Conservation (phyloP, 768 basidiomycete species). For the Dictyophora rubrovolvata region DNA sequence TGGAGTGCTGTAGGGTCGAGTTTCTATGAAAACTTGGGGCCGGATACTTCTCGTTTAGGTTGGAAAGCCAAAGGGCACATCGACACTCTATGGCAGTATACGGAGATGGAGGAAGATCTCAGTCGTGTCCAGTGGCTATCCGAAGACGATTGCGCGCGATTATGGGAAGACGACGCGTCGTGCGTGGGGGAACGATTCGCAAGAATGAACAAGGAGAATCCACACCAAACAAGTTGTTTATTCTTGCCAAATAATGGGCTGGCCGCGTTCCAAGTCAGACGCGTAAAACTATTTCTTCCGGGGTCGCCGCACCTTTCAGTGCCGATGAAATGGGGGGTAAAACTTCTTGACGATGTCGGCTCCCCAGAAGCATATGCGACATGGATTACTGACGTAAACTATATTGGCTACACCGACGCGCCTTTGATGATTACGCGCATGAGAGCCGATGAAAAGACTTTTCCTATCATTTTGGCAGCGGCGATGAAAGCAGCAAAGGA, state of each 20-base stretch:
- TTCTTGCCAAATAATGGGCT: constrained; percentile 39
- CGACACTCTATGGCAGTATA: constrained; percentile 30
- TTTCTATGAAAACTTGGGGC: constrained; percentile 37
- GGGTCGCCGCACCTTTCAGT: not conserved
- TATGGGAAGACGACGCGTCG: constrained; percentile 33
- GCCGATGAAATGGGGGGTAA: constrained; percentile 22
- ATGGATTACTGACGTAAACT: constrained; percentile 33
- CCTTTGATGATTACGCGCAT: constrained; percentile 38
- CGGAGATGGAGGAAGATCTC: not conserved
- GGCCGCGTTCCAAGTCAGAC: constrained; percentile 25
- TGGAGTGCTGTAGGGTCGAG: constrained; percentile 42
- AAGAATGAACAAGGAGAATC: constrained; percentile 15
- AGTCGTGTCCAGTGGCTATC: constrained; percentile 22
- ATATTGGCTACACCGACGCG: constrained; percentile 16
- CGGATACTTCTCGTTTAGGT: constrained; percentile 25
- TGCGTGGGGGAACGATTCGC: constrained; percentile 22
- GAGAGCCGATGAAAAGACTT: constrained; percentile 20
- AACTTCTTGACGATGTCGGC: constrained; percentile 6
- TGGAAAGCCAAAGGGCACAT: constrained; percentile 33
- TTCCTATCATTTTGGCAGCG: constrained; percentile 26
- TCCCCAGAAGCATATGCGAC: constrained; percentile 24
- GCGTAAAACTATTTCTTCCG: constrained; percentile 9
- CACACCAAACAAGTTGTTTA: constrained; percentile 5
- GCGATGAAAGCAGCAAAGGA: constrained; percentile 27
- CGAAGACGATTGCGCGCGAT: constrained; percentile 23